Evolutionary conservation across 2,329 filamentous ascomycete genomes (phyloP).

Genomic region (Nectriaceae sp.): DNA sequence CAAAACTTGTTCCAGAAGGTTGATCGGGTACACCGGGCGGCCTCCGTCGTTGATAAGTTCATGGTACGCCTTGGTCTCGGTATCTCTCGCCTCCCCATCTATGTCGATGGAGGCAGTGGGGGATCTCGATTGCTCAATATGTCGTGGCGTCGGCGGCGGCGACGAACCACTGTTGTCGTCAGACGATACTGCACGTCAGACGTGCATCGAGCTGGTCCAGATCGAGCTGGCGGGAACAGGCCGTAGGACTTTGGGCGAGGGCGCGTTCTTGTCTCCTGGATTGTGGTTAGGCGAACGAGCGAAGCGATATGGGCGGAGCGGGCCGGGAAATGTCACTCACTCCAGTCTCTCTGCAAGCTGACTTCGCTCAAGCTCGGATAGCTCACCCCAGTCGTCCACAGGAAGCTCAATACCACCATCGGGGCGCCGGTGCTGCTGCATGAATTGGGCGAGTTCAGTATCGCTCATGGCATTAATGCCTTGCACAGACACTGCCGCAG

Average conservation of each 20-base stretch:
- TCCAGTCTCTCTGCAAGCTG: constrained; percentile 17
- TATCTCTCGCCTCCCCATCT: not conserved
- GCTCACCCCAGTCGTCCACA: constrained; percentile 13
- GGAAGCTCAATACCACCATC: constrained; percentile 15
- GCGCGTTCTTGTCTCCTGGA: constrained; percentile 1
- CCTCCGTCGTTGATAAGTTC: constrained; percentile 33
- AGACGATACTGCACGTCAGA: constrained; percentile 14
- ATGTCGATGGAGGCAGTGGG: not conserved
- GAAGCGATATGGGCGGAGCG: not conserved
- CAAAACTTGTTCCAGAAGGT: constrained; percentile 26
- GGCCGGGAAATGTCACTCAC: constrained; percentile 7
- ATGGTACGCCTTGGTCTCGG: constrained; percentile 27
- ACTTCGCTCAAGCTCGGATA: constrained; percentile 15
- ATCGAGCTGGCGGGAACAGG: too few species aligned
- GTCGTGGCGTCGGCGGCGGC: not conserved
- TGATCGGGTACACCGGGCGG: constrained; percentile 31
- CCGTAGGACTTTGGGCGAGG: too few species aligned
- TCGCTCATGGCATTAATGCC: constrained; percentile 16
- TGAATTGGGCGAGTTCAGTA: constrained; percentile 18
- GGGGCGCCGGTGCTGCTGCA: constrained; percentile 13
- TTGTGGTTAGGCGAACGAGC: not conserved
- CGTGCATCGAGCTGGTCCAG: too few species aligned
- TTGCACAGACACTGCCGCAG: constrained; percentile 2
- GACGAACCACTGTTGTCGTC: not conserved
- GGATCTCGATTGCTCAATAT: not conserved